Percentiles rank a stretch among this genome's conserved stretches.
Evolutionary conservation across 768 basidiomycete genomes (phyloP).

Genomic region (Tephrocybe rancida): DNA sequence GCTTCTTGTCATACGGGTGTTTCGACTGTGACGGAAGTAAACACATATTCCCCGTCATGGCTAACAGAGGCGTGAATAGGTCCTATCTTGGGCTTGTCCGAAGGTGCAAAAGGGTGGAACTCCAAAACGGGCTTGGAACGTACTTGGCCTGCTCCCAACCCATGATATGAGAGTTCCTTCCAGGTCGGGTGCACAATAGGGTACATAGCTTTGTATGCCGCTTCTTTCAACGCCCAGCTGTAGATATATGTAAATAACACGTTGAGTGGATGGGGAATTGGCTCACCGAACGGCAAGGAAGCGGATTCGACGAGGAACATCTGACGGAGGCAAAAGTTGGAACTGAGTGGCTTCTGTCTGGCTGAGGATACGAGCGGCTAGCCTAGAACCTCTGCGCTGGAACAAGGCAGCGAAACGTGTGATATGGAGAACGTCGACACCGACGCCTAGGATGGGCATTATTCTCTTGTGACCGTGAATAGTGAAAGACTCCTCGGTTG

Average conservation of each 20-base stretch:
- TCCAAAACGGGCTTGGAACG: conserved; percentile 38
- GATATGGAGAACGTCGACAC: conserved; percentile 73
- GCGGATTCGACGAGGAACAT: conserved; percentile 29
- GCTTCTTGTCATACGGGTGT: too few relatives aligned
- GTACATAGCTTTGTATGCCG: conserved; percentile 84
- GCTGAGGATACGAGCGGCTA: conserved; percentile 71
- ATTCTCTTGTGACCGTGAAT: not conserved
- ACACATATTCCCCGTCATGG: conserved; percentile 81
- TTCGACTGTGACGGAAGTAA: conserved; percentile 56
- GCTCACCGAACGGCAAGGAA: conserved; percentile 78
- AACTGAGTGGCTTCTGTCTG: conserved; percentile 44
- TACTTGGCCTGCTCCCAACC: conserved; percentile 24
- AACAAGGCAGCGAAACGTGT: conserved; percentile 65
- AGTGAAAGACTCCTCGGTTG: not conserved
- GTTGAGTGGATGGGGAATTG: not conserved
- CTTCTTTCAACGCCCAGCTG: conserved; percentile 87
- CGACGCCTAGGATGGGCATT: conserved; percentile 74
- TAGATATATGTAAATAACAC: conserved; percentile 2
- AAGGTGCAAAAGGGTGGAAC: conserved; percentile 41
- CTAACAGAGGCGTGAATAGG: conserved; percentile 71
- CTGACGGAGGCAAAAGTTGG: conserved; percentile 26
- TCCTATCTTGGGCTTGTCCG: conserved; percentile 26
- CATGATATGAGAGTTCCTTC: conserved; percentile 68
- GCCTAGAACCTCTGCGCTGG: conserved; percentile 42
- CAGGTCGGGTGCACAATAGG: conserved; percentile 63